Evolutionary conservation across 2,329 filamentous ascomycete genomes (phyloP).

Genomic region (Xylaria multiplex): DNA sequence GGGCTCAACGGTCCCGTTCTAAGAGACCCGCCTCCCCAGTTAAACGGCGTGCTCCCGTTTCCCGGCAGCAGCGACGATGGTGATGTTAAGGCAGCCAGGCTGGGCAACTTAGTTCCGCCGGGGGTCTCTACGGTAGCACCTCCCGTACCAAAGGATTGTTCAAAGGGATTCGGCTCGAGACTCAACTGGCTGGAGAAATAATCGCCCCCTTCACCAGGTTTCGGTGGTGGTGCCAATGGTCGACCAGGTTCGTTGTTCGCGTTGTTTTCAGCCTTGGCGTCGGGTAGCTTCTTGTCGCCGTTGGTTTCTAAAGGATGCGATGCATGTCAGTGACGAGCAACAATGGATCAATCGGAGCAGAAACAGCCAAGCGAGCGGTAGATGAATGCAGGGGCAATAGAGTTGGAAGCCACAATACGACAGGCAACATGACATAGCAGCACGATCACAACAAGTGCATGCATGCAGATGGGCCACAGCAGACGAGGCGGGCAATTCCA

Average conservation of each 20-base stretch:
- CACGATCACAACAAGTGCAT: conserved; percentile 18
- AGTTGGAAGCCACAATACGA: conserved; percentile 18
- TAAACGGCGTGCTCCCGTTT: conserved; percentile 75
- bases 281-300: conserved; percentile 58
- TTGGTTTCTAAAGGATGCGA: conserved; percentile 51
- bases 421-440: conserved; percentile 20
- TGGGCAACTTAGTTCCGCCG: conserved; percentile 82
- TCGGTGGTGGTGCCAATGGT: conserved; percentile 76
- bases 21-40: conserved; percentile 85
- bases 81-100: conserved; percentile 90
- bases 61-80: conserved; percentile 83
- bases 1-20: conserved; percentile 93
- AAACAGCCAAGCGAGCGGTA: conserved; percentile 12
- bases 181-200: conserved; percentile 76
- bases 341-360: conserved; percentile 31
- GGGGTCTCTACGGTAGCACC: conserved; percentile 77
- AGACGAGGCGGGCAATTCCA: conserved; percentile 7
- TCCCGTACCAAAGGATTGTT: conserved; percentile 84
- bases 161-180: conserved; percentile 94
- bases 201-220: conserved; percentile 66
- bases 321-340: conserved; percentile 43
- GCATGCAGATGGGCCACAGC: conserved; percentile 23
- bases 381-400: conserved; percentile 18
- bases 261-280: conserved; percentile 61
- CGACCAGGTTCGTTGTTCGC: conserved; percentile 68